These are phyloP conservation scores for Albizia julibrissin DNA, from an alignment of 306 rosid genomes.

Conservation along the genomic window DNA sequence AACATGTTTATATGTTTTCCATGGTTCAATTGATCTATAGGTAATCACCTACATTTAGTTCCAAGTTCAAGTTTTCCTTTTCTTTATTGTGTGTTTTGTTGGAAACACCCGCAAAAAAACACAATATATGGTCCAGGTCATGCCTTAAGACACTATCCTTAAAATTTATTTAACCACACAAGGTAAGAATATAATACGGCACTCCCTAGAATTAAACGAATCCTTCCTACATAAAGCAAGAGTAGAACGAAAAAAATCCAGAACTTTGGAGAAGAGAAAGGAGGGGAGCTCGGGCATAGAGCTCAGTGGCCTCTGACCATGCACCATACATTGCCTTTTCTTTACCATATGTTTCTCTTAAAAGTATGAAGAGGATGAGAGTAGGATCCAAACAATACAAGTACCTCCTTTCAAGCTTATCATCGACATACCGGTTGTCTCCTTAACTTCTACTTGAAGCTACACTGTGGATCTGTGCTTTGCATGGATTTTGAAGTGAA, in stretches of 20 bases:
- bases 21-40: not conserved
- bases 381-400: not conserved
- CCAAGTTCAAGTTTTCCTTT: not conserved
- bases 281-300: too few relatives aligned
- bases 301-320: too few relatives aligned
- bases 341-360: not conserved
- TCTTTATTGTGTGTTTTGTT: not conserved
- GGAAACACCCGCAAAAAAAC: too few relatives aligned
- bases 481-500: not conserved
- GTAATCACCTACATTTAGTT: not conserved
- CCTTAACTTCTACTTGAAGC: not conserved
- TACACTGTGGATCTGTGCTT: not conserved
- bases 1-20: not conserved
- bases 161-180: too few relatives aligned
- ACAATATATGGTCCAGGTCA: too few relatives aligned
- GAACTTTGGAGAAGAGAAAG: too few relatives aligned
- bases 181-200: too few relatives aligned
- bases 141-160: too few relatives aligned
- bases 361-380: not conserved
- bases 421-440: not conserved
- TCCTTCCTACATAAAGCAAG: too few relatives aligned
- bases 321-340: not conserved
- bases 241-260: too few relatives aligned
- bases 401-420: not conserved
- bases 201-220: too few relatives aligned